Conservation (phyloP, 176 grass and related monocot species). For the Paspalum notatum region DNA sequence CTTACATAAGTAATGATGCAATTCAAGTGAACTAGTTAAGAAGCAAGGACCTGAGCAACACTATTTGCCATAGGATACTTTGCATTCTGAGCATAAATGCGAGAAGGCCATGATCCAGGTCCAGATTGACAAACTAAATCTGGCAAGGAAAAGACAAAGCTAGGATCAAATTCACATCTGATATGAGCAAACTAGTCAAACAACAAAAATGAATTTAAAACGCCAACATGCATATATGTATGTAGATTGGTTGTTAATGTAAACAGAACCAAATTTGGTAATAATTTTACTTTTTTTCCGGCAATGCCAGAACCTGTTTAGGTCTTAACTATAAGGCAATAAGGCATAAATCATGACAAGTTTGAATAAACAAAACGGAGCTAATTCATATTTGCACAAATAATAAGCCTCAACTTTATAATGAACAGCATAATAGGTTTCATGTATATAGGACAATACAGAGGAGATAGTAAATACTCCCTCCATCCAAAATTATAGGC, state of each 20-base stretch:
- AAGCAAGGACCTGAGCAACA: slow-evolving; percentile 84
- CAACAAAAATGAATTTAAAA: slow-evolving; percentile 21
- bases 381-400: not conserved
- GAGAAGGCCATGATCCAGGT: slow-evolving; percentile 90
- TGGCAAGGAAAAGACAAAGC: slow-evolving; percentile 45
- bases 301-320: not conserved
- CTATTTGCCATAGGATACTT: slow-evolving; percentile 99
- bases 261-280: not conserved
- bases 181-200: slow-evolving; percentile 33
- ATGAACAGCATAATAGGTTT: not conserved
- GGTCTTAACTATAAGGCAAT: not conserved
- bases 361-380: not conserved
- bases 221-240: not conserved
- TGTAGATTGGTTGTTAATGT: slow-evolving; percentile 1
- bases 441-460: not conserved
- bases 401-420: not conserved
- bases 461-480: not conserved
- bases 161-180: slow-evolving; percentile 34
- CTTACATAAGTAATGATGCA: slow-evolving; percentile 17
- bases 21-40: slow-evolving; percentile 4
- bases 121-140: slow-evolving; percentile 99
- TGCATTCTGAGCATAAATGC: slow-evolving; percentile 82
- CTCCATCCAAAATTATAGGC: too few species aligned
- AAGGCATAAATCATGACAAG: not conserved
- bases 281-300: not conserved